Conservation (phyloP, 208 protist species). For the Trypanosoma caninum region DNA sequence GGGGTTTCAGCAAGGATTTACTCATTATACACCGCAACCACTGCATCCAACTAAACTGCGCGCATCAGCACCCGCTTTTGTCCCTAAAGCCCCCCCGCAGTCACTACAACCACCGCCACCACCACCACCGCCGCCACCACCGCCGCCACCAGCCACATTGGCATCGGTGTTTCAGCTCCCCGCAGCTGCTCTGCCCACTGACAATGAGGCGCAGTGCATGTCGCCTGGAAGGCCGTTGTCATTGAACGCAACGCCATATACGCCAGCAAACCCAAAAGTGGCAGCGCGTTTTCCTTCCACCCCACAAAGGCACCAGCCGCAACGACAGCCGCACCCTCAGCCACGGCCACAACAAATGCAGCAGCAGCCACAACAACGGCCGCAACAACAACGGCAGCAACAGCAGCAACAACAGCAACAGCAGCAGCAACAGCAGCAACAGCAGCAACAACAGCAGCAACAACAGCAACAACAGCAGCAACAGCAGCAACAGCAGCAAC, state of each 20-base stretch:
- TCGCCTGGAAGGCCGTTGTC: slow-evolving; percentile 17
- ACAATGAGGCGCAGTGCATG: no score
- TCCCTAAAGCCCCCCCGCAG: slow-evolving; percentile 33
- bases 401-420: no score
- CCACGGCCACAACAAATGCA: not conserved
- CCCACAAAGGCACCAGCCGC: no score
- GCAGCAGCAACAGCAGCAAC: no score
- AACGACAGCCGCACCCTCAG: not conserved
- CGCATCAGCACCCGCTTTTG: slow-evolving; percentile 53
- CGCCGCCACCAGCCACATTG: not conserved
- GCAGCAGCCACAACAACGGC: slow-evolving; percentile 2
- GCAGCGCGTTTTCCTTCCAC: slow-evolving; percentile 15
- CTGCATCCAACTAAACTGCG: slow-evolving; percentile 38
- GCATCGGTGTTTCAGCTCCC: not conserved
- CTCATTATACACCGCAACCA: not conserved
- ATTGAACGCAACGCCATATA: slow-evolving; percentile 25
- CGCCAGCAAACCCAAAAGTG: slow-evolving; percentile 26
- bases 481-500: not conserved
- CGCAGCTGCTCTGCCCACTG: not conserved
- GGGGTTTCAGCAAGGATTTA: not conserved
- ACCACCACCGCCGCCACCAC: slow-evolving; percentile 9
- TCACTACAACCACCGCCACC: not conserved
- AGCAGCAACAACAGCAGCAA: not conserved
- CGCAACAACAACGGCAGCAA: slow-evolving; percentile 2
- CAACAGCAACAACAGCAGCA: not conserved